Evolutionary conservation across 441 rosid genomes (phyloP).

Genomic region (Oxalis stricta): DNA sequence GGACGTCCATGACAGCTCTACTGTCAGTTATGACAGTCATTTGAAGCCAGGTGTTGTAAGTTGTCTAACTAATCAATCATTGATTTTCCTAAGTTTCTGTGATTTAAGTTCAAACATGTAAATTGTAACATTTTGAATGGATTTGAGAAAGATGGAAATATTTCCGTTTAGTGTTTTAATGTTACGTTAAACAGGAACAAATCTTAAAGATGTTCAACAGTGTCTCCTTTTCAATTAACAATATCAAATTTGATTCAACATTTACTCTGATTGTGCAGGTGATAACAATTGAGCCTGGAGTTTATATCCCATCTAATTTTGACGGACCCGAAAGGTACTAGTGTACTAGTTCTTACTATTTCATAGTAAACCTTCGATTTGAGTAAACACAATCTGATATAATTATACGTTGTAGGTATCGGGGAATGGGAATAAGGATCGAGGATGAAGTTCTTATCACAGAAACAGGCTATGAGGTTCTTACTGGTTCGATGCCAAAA

Average conservation of each 20-base stretch:
- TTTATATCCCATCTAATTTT: slow-evolving; percentile 57
- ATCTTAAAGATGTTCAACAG: too few relatives aligned
- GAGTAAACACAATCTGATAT: too few relatives aligned
- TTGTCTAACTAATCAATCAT: slow-evolving; percentile 6
- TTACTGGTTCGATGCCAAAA: slow-evolving; percentile 92
- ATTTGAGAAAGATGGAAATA: too few relatives aligned
- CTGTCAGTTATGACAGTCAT: slow-evolving; percentile 53
- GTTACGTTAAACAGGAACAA: too few relatives aligned
- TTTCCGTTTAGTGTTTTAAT: too few relatives aligned
- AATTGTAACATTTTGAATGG: too few relatives aligned
- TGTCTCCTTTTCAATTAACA: background rate
- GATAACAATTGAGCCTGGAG: slow-evolving; percentile 92
- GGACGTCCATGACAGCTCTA: slow-evolving; percentile 94
- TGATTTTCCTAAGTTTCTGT: background rate
- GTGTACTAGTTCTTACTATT: background rate
- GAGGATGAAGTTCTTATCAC: slow-evolving; percentile 96
- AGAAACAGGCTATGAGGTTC: slow-evolving; percentile 82
- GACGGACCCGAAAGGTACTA: slow-evolving; percentile 57
- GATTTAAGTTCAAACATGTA: too few relatives aligned
- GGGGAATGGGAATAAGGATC: slow-evolving; percentile 81
- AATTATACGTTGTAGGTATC: slow-evolving; percentile 35
- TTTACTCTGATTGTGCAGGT: slow-evolving; percentile 34
- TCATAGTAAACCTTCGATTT: too few relatives aligned
- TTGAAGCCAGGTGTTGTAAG: slow-evolving; percentile 91
- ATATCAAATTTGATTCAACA: background rate